Evolutionary conservation across 768 basidiomycete species (phyloP), one percentile per base, ranked within the genome.

Genomic region (Coprinopsis sp.): DNA sequence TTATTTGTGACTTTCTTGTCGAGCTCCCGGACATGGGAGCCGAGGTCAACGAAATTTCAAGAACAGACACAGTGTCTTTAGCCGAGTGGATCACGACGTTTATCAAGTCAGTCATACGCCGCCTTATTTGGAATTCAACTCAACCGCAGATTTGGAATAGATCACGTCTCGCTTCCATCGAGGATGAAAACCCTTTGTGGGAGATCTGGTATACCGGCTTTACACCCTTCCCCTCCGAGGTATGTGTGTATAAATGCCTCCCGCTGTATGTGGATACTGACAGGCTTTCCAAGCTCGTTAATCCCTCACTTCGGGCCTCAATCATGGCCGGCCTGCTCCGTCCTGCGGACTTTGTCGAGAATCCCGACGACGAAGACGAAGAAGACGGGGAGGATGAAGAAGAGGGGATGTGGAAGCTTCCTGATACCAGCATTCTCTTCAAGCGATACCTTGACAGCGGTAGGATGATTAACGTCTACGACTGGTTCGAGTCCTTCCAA

Each of bases 401-500:
- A 12, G 56, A 56, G 25, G 47, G 63, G 2, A 55, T 82, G 5
- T 76, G 71, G 69, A 69, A 76, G 37, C 71, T 86, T 33, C 83
- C 87, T 0, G 90, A 92, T 54, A 82, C 79, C 1, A 82, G 78
- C 54, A 85, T 91, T 47, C 67, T 91, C 12, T 88, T 91, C 67
- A 69, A 68, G 37, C 74, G 87, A 18, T 92, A 90, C 64, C 70
- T 83, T 33, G 83, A 90, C 55, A 84, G 85, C 37, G 87, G 87
- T 36, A 82, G 76, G 65, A 77, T 86, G 78, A 79, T 92, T 63
- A 92, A 92, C 58, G 75, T 90, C 2, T 91, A 87, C 59, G 91
- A 93, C 62, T 91, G 89, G 91, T 91, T 81, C 56, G 82, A 87
- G 54, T 77, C 84, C 19, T 93, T 92, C 61, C 72, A 77, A 25